phyloP scores from a whole-genome alignment of 2,329 filamentous ascomycete genomes.

The Aspergillus quadricinctus region DNA sequence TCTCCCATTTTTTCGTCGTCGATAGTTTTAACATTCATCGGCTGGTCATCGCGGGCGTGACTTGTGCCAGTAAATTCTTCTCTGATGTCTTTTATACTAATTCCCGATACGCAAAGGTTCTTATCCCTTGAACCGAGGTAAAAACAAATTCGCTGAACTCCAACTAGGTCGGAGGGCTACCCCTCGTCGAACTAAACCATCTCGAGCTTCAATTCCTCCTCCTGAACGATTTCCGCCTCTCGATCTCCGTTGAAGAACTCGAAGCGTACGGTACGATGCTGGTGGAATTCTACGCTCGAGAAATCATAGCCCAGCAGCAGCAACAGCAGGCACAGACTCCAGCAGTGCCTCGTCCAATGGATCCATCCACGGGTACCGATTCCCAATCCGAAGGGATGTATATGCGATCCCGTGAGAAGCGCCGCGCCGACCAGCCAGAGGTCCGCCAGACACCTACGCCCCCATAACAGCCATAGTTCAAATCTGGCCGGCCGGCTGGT shows the following conservation, averaged over 20 bases:
- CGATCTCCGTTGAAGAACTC: slow-evolving; percentile 88
- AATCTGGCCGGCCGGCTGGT: slow-evolving; percentile 5
- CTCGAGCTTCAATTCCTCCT: slow-evolving; percentile 93
- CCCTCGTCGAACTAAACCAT: slow-evolving; percentile 88
- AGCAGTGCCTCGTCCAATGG: slow-evolving; percentile 17
- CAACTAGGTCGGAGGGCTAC: slow-evolving; percentile 81
- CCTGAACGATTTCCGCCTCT: slow-evolving; percentile 91
- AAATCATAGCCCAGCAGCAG: slow-evolving; percentile 67
- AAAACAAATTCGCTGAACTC: not conserved
- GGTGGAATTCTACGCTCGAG: slow-evolving; percentile 93
- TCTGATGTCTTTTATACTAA: slow-evolving; percentile 99
- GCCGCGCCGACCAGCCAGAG: slow-evolving; percentile 16
- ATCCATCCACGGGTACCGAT: slow-evolving; percentile 11
- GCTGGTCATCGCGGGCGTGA: slow-evolving; percentile 92
- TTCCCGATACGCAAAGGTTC: slow-evolving; percentile 95
- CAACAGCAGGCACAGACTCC: slow-evolving; percentile 19
- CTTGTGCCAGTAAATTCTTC: slow-evolving; percentile 98
- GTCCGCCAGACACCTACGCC: slow-evolving; percentile 33
- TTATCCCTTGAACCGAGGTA: not conserved
- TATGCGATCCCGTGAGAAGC: slow-evolving; percentile 28
- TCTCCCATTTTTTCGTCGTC: slow-evolving; percentile 81
- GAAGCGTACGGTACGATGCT: slow-evolving; percentile 98
- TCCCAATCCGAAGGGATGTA: slow-evolving; percentile 29
- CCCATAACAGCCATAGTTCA: slow-evolving; percentile 16
- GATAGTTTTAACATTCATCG: slow-evolving; percentile 99